Evolutionary conservation across 1,284 basidiomycete species (phyloP).

Genomic region (Cryptococcus neoformans): DNA sequence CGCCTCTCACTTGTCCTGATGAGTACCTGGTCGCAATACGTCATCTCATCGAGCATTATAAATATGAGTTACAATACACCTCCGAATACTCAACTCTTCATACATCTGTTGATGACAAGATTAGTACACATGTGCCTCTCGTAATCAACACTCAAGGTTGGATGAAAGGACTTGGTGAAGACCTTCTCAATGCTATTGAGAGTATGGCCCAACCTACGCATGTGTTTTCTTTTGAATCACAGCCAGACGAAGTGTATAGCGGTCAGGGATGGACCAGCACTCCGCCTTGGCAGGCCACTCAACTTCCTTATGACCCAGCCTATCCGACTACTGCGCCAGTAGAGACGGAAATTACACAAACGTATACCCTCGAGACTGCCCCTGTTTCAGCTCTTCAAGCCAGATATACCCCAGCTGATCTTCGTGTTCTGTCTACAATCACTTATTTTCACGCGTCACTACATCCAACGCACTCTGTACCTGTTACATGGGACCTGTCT

Average conservation of each 20-base stretch:
- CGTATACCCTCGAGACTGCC: slow-evolving; percentile 34
- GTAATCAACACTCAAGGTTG: slow-evolving; percentile 97
- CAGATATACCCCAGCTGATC: slow-evolving; percentile 67
- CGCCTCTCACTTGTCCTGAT: slow-evolving; percentile 75
- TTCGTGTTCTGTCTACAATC: slow-evolving; percentile 67
- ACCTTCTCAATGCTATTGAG: slow-evolving; percentile 70
- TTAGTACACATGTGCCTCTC: slow-evolving; percentile 66
- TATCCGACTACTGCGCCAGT: neutral
- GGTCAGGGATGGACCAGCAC: slow-evolving; percentile 30
- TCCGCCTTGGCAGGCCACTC: slow-evolving; percentile 14
- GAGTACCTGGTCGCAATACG: slow-evolving; percentile 70
- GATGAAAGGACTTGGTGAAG: slow-evolving; percentile 89
- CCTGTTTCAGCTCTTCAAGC: slow-evolving; percentile 47
- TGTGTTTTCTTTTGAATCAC: slow-evolving; percentile 58
- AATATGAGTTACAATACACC: slow-evolving; percentile 63
- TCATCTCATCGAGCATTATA: slow-evolving; percentile 67
- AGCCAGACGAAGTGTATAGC: slow-evolving; percentile 11
- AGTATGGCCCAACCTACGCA: slow-evolving; percentile 62
- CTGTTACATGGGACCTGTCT: slow-evolving; percentile 62
- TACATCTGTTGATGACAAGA: slow-evolving; percentile 29
- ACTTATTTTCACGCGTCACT: slow-evolving; percentile 72
- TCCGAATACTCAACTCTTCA: neutral
- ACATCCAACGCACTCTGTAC: slow-evolving; percentile 1
- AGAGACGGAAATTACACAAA: neutral
- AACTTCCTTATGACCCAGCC: slow-evolving; percentile 13